Base-by-base conservation (phyloP, 208 protist genomes). In the Tritrichomonas foetus region DNA sequence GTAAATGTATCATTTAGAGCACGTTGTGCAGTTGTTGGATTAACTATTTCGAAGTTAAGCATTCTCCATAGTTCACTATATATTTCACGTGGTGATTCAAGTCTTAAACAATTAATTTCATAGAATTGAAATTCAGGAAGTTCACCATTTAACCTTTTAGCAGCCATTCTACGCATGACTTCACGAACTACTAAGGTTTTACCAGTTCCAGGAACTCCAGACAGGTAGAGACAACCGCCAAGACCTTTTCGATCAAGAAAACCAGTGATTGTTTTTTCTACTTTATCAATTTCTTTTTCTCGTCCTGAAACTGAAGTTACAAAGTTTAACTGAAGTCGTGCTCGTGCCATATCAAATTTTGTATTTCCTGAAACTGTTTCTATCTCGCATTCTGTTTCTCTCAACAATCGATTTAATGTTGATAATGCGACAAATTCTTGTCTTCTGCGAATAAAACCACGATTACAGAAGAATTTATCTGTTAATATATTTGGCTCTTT, bases 201-300 rank as follows among this genome's bases (percentile, higher is more conserved):
- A 39, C 78, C 78, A 2, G 78, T 89, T 53, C 78, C 78, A 53
- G 78, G 78, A 3, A 89, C 78, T 39, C 78, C 78, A 61, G 78
- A 89, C 11, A 89, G 44, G 39, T 89, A 89, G 2, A 89, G 14
- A 36, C 78, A 89, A 57, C 47, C 78, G 2, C 78, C 78, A 55
- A 44, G 39, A 33, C 78, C 78, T 61, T 57, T 39, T 33, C 47
- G 41, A 33, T 53, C 57, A 5, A 89, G 39, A 89, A 89, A 89
- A 20, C 78, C 47, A 11, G 16, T 33, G 20, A 89, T 20, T 20
- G 41, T 61, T 39, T 39, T 57, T n/a, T 47, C 41, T 22, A 89
- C 47, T 57, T 89, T 57, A 49, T 57, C 47, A 36, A 89, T 89
- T 89, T 89, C 78, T 8, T 89, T 89, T 33, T 53, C 22, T 22